Evolutionary conservation across 768 basidiomycete species (phyloP).

Genomic region (Mrakia gelida): DNA sequence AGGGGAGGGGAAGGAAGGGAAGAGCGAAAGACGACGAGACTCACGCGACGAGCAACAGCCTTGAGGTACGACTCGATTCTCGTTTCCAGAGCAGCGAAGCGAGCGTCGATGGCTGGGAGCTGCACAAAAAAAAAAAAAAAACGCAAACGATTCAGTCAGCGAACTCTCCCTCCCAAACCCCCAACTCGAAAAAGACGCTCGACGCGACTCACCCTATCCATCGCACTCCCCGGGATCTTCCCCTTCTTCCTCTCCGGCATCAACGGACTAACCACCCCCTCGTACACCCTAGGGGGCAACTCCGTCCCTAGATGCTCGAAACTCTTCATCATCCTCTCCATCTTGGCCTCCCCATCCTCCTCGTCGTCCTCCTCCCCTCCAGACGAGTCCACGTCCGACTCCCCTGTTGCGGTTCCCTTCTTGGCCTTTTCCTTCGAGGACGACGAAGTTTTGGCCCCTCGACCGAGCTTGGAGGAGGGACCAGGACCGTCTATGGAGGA

Average conservation of each 20-base stretch:
- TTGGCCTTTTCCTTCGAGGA: neutral
- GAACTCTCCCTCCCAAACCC: too few relatives aligned
- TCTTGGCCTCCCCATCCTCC: neutral
- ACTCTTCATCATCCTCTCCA: slow-evolving; percentile 19
- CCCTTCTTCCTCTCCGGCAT: slow-evolving; percentile 19
- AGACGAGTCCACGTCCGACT: neutral
- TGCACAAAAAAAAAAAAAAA: neutral
- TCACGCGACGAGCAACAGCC: neutral
- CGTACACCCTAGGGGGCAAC: neutral
- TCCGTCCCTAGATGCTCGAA: slow-evolving; percentile 6
- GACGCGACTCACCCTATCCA: neutral
- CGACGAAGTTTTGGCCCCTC: neutral
- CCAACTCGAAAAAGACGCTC: neutral
- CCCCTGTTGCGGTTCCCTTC: neutral
- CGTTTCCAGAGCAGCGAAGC: neutral
- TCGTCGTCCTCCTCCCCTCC: neutral
- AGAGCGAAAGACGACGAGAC: neutral
- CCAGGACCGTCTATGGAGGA: neutral
- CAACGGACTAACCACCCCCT: slow-evolving; percentile 9
- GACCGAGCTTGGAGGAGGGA: neutral
- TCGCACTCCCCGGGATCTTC: slow-evolving; percentile 12
- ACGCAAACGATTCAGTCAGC: neutral
- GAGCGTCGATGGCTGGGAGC: neutral
- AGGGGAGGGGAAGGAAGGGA: neutral
- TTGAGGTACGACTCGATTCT: neutral